Evolutionary conservation across 495 filamentous ascomycete genomes (phyloP).

Genomic region (Trypethelium eluteriae): DNA sequence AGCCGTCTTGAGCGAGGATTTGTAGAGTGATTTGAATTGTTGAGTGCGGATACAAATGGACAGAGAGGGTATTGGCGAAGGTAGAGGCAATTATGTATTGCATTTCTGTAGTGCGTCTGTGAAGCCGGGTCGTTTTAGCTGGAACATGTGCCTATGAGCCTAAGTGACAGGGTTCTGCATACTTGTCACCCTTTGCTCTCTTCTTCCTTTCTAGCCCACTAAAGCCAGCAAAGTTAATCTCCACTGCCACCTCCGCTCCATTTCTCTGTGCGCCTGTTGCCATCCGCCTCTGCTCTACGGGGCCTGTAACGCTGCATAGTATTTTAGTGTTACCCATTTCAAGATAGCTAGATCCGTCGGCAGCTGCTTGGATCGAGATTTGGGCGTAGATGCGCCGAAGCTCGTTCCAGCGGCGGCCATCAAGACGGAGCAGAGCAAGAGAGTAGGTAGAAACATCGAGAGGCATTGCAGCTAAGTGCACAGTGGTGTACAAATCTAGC

Average conservation of each 20-base stretch:
- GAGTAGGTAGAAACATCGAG: constrained; percentile 85
- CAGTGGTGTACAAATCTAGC: too few species aligned
- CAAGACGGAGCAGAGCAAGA: constrained; percentile 78
- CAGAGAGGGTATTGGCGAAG: constrained; percentile 67
- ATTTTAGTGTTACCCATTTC: constrained; percentile 96
- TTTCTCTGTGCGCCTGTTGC: constrained; percentile 33
- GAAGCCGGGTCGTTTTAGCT: constrained; percentile 1
- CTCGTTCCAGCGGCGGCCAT: constrained; percentile 97
- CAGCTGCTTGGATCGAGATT: constrained; percentile 81
- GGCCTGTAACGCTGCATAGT: constrained; percentile 83
- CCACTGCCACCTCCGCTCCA: constrained; percentile 61
- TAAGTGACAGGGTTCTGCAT: constrained; percentile 24
- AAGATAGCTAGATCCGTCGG: constrained; percentile 82
- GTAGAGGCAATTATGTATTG: constrained; percentile 64
- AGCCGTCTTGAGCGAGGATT: constrained; percentile 85
- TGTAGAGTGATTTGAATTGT: constrained; percentile 76
- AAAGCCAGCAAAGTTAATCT: constrained; percentile 80
- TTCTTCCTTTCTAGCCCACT: constrained; percentile 77
- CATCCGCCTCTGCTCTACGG: constrained; percentile 55
- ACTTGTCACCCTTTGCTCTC: constrained; percentile 69
- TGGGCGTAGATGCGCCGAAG: constrained; percentile 81
- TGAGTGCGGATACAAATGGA: constrained; percentile 81
- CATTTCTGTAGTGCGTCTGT: constrained; percentile 72
- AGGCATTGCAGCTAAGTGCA: constrained; percentile 52
- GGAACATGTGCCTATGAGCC: background rate